These are phyloP conservation scores for Penicillium nordicum DNA, from an alignment of 2,329 filamentous ascomycete genomes.

Conservation along the genomic window DNA sequence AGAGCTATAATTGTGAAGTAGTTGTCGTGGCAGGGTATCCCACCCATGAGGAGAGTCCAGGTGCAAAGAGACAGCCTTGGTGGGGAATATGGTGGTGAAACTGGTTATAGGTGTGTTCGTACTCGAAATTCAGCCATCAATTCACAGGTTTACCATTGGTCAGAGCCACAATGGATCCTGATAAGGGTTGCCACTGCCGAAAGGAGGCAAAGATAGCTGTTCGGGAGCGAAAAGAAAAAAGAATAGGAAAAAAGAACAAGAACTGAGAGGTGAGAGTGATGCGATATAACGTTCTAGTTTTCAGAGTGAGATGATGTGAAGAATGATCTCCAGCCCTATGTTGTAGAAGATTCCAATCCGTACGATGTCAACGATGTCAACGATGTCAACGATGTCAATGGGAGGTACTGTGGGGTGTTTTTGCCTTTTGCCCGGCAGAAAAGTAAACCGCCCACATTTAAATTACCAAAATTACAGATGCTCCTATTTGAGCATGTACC, in stretches of 20 bases:
- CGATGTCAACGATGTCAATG: too few species aligned
- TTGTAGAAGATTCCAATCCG: neutral
- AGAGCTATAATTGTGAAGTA: neutral
- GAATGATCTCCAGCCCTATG: too few species aligned
- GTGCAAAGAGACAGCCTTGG: constrained; percentile 44
- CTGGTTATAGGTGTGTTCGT: constrained; percentile 6
- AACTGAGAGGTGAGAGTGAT: neutral
- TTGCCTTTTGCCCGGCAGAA: neutral
- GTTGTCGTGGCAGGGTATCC: constrained; percentile 62
- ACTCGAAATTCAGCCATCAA: neutral
- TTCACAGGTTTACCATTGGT: neutral
- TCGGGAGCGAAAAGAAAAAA: constrained; percentile 21
- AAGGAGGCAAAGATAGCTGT: constrained; percentile 28
- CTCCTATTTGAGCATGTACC: neutral
- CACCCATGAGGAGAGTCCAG: constrained; percentile 58
- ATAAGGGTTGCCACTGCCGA: constrained; percentile 31
- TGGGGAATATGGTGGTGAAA: constrained; percentile 52
- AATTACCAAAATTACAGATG: neutral
- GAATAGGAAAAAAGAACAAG: too few species aligned
- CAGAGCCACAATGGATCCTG: neutral
- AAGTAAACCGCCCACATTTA: too few species aligned
- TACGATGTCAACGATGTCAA: neutral
- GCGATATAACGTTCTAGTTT: neutral
- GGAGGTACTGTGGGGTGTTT: neutral
- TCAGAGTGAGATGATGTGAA: neutral